Percentiles rank a stretch among this genome's conserved stretches.
Evolutionary conservation across 2,329 filamentous ascomycete species (phyloP).

Genomic region (Aspergillus calidoustus): DNA sequence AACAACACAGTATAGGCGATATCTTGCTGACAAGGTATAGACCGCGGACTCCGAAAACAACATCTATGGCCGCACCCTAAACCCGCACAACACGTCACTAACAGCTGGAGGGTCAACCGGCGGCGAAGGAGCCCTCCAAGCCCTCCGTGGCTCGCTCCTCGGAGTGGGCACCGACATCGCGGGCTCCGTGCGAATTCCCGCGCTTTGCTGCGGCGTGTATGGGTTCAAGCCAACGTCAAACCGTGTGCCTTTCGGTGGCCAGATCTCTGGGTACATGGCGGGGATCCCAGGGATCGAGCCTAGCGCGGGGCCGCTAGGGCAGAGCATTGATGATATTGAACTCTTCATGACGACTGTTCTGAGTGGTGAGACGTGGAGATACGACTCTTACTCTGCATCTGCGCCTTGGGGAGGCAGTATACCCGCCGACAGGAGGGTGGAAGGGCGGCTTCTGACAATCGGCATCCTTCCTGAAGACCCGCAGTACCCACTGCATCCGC

Average conservation of each 20-base stretch:
- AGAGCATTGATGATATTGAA: constrained; percentile 1
- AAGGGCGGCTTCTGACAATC: not conserved
- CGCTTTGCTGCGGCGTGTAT: constrained; percentile 55
- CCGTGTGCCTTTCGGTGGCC: constrained; percentile 2
- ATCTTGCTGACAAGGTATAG: not conserved
- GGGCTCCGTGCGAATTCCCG: constrained; percentile 50
- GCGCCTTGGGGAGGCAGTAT: not conserved
- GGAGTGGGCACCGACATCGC: constrained; percentile 66
- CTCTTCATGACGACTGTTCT: constrained; percentile 5
- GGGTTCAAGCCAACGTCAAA: constrained; percentile 48
- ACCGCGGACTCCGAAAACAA: constrained; percentile 59
- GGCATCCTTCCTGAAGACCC: constrained; percentile 8
- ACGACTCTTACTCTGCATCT: not conserved
- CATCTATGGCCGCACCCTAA: constrained; percentile 64
- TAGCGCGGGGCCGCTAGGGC: not conserved
- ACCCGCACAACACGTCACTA: constrained; percentile 63
- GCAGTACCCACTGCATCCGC: constrained; percentile 7
- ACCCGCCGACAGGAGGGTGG: not conserved
- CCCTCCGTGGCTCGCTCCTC: constrained; percentile 60
- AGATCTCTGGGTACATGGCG: not conserved
- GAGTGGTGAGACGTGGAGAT: not conserved
- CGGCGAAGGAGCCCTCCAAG: constrained; percentile 65
- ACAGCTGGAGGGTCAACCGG: constrained; percentile 68
- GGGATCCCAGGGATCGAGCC: not conserved
- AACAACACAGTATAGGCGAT: not conserved